These are phyloP conservation scores for Tylopilus vinaceipallidus DNA, from an alignment of 768 basidiomycete genomes.

Conservation along the genomic window DNA sequence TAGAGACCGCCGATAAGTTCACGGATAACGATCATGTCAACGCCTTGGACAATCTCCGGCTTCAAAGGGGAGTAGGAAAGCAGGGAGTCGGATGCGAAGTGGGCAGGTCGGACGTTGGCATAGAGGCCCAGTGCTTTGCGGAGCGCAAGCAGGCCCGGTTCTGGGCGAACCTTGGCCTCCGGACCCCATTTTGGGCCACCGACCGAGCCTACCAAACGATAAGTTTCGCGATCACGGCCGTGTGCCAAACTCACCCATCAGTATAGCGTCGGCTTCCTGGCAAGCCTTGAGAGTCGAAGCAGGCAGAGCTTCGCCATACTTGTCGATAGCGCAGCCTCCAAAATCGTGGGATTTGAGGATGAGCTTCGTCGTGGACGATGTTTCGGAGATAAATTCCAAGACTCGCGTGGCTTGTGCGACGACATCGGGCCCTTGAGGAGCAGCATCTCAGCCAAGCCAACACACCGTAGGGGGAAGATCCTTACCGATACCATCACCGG, in stretches of 20 bases:
- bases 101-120: constrained; percentile 97
- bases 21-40: constrained; percentile 90
- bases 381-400: constrained; percentile 65
- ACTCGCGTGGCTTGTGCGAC: constrained; percentile 82
- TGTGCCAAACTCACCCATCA: constrained; percentile 72
- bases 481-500: constrained; percentile 97
- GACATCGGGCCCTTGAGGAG: constrained; percentile 79
- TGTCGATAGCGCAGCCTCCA: constrained; percentile 93
- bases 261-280: constrained; percentile 89
- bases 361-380: constrained; percentile 65
- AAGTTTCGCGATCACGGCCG: background rate
- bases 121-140: constrained; percentile 94
- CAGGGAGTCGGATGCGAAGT: constrained; percentile 90
- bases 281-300: constrained; percentile 84
- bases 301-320: constrained; percentile 80
- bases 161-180: constrained; percentile 82
- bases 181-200: constrained; percentile 99
- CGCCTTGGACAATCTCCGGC: constrained; percentile 75
- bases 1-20: constrained; percentile 97
- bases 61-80: constrained; percentile 87
- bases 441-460: background rate
- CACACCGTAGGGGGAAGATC: constrained; percentile 13
- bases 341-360: constrained; percentile 75
- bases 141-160: constrained; percentile 82
- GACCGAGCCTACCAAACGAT: constrained; percentile 69